These are phyloP conservation scores for Dimargaris cristalligena DNA, from an alignment of 192 early-diverging fungal species.

Conservation along the genomic window DNA sequence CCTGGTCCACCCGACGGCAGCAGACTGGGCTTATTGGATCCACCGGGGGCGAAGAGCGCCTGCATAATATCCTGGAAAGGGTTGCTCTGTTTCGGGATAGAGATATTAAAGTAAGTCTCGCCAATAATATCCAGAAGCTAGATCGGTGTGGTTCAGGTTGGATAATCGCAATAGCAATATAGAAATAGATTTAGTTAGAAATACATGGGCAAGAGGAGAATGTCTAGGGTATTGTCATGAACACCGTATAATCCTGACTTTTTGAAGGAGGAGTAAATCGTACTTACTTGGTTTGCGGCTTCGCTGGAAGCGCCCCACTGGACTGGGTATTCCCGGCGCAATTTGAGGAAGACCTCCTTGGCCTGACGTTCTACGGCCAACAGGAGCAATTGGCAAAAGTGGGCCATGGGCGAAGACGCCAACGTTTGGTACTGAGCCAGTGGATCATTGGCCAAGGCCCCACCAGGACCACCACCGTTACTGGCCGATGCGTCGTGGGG, in stretches of 20 bases:
- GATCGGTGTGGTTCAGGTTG: neutral
- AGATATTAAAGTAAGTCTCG: neutral
- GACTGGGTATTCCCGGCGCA: constrained; percentile 4
- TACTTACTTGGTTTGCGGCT: neutral
- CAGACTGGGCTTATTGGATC: neutral
- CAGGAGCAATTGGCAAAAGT: constrained; percentile 7
- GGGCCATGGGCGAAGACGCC: neutral
- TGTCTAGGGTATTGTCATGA: neutral
- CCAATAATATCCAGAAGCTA: constrained; percentile 6
- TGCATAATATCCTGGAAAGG: constrained; percentile 9
- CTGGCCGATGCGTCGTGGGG: too few relatives aligned
- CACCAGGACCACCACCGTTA: too few relatives aligned
- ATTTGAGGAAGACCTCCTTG: neutral
- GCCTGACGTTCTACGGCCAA: constrained; percentile 1
- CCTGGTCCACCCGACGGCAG: neutral
- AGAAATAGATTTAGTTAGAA: neutral
- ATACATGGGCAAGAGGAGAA: neutral
- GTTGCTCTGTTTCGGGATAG: neutral
- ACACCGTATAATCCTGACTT: neutral
- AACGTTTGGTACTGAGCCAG: neutral
- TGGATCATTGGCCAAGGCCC: neutral
- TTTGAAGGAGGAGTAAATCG: neutral
- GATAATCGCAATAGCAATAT: neutral
- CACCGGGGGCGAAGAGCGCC: neutral
- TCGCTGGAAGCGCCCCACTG: neutral